phyloP scores from a whole-genome alignment of 306 rosid species.

The Pachyrhizus erosus region DNA sequence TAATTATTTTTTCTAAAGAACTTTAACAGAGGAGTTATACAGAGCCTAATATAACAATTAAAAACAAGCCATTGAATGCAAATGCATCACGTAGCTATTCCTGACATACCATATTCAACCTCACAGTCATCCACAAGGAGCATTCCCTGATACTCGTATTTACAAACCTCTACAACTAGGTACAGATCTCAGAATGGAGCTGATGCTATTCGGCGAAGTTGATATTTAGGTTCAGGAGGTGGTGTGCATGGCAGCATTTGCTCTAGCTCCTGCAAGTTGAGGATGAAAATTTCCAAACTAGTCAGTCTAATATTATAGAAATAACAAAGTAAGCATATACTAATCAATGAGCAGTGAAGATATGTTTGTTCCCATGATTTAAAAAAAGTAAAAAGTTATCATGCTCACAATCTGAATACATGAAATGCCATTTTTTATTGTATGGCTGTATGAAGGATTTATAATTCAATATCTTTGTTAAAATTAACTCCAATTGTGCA shows the following conservation, averaged over 20 bases:
- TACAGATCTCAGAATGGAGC: slow-evolving; percentile 68
- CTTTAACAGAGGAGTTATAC: slow-evolving; percentile 3
- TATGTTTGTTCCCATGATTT: background rate
- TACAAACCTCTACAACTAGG: slow-evolving; percentile 48
- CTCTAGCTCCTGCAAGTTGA: slow-evolving; percentile 79
- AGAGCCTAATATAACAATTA: slow-evolving; percentile 36
- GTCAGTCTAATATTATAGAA: background rate
- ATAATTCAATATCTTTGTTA: slow-evolving; percentile 10
- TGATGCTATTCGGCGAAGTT: slow-evolving; percentile 88
- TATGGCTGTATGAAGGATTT: background rate
- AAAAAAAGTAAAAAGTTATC: background rate
- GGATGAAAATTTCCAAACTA: background rate
- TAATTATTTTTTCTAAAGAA: slow-evolving; percentile 36
- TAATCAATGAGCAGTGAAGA: background rate
- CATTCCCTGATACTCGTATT: slow-evolving; percentile 40
- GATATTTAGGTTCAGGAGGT: slow-evolving; percentile 85
- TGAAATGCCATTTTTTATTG: background rate
- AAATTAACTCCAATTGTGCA: background rate
- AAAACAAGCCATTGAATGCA: slow-evolving; percentile 40
- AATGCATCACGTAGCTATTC: slow-evolving; percentile 44
- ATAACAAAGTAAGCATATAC: background rate
- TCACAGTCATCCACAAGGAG: slow-evolving; percentile 27
- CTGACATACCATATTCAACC: slow-evolving; percentile 39
- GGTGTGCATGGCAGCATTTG: slow-evolving; percentile 69
- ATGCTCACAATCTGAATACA: background rate